Base-by-base conservation (phyloP, 768 basidiomycete genomes). In the Termitomyces sp. region DNA sequence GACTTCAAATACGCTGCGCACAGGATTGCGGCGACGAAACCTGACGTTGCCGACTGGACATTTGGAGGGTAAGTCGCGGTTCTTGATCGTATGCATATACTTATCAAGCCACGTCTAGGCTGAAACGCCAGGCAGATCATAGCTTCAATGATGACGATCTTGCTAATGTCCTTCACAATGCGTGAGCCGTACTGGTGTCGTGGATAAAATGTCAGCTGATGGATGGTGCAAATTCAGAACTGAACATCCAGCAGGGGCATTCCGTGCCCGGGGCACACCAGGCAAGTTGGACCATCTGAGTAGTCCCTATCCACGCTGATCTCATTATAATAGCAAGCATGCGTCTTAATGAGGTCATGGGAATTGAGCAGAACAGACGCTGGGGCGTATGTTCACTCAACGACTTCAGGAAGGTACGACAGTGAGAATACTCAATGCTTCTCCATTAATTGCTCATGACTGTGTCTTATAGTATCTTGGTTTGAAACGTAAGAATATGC, bases 361-460 rank as follows among this genome's bases (percentile, higher is more conserved):
- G 90, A 42, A 92, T 94, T 47, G 84, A 88, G 63, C 78, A 86
- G 57, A 87, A 82, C 65, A 81, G 92, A 31, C 62, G 66, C 22
- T 94, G 91, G 91, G 91, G 90, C 48, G 84, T 87, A 20, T 93
- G 91, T 67, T 85, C 87, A 2, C 68, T 94, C 60, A 94, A 94
- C 61, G 91, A 93, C 59, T 94, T 94, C 72, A 77, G 91, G 56
- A 85, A 79, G 77, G 82, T 79, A 59, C 54, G 70, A 54, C 49
- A 33, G 37, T 28, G 1, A 36, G 46, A 37, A 36, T 42, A 31
- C 16, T 56, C 5, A 6, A 18, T 1, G 45, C 39, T 9, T 36
- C 31, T 9, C 33, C 16, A 54, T 26, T 44, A 22, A 34, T 34
- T 22, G 44, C 36, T 58, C 15, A 53, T 29, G 16, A 42, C 1